Conservation (phyloP, 78 protist genomes). For the Guillardia theta region DNA sequence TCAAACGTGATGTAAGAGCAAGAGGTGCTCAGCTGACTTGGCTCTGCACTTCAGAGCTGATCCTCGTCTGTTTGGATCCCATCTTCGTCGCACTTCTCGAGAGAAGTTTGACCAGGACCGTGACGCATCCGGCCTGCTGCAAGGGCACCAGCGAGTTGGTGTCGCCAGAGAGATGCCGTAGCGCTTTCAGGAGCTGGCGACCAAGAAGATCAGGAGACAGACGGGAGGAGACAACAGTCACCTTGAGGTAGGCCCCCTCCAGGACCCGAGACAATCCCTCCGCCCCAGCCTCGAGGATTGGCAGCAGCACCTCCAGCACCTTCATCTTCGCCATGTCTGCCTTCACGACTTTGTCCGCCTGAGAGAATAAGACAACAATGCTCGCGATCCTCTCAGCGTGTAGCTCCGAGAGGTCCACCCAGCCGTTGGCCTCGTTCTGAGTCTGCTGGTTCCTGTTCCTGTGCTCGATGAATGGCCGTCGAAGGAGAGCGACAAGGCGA, state of each 20-base stretch:
- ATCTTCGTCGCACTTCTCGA: background rate
- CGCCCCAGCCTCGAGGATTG: background rate
- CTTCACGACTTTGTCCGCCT: slow-evolving; percentile 78
- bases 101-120: slow-evolving; percentile 59
- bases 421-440: background rate
- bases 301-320: background rate
- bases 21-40: background rate
- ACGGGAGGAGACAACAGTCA: too few relatives aligned
- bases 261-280: background rate
- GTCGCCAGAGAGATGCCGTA: slow-evolving; percentile 69
- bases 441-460: too few relatives aligned
- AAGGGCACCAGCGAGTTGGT: slow-evolving; percentile 48
- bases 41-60: background rate
- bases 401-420: background rate
- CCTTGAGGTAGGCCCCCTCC: background rate
- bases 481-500: slow-evolving; percentile 17
- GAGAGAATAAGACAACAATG: slow-evolving; percentile 69
- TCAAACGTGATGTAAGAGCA: background rate
- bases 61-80: background rate
- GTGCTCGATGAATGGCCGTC: background rate
- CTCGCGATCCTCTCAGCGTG: slow-evolving; percentile 53
- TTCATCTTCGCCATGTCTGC: slow-evolving; percentile 33
- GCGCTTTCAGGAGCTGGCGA: slow-evolving; percentile 2
- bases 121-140: slow-evolving; percentile 66
- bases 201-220: too few relatives aligned